Evolutionary conservation across 371 early-diverging fungal species (phyloP).

Genomic region (Globomyces sp.): DNA sequence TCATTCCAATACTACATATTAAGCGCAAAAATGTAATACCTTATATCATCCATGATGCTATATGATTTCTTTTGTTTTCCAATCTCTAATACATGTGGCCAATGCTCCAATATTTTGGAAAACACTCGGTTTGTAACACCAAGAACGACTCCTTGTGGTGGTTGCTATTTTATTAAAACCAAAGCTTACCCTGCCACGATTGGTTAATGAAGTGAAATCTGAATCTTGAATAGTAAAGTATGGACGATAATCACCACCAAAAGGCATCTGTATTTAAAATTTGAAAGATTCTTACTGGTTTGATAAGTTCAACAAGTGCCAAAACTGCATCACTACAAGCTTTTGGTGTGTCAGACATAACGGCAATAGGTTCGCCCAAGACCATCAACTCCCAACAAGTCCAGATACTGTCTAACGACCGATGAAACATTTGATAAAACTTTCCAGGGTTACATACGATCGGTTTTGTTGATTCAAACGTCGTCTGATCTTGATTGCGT

Average conservation of each 20-base stretch:
- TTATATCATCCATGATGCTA: too few species aligned
- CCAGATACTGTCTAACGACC: slow-evolving; percentile 81
- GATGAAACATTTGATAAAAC: slow-evolving; percentile 76
- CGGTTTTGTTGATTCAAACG: slow-evolving; percentile 14
- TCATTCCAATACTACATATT: too few species aligned
- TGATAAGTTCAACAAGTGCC: slow-evolving; percentile 85
- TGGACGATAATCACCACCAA: slow-evolving; percentile 93
- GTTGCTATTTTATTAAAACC: slow-evolving; percentile 19
- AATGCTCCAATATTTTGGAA: slow-evolving; percentile 80
- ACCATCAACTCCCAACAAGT: slow-evolving; percentile 92
- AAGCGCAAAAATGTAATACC: too few species aligned
- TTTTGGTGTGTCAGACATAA: slow-evolving; percentile 85
- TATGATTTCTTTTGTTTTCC: slow-evolving; percentile 29
- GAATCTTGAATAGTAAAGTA: slow-evolving; percentile 96
- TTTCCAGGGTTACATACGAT: slow-evolving; percentile 34
- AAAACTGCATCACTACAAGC: slow-evolving; percentile 82
- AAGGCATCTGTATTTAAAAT: slow-evolving; percentile 63
- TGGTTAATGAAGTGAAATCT: slow-evolving; percentile 77
- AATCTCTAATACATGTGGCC: slow-evolving; percentile 79
- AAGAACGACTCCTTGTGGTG: slow-evolving; percentile 75
- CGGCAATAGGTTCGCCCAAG: slow-evolving; percentile 88
- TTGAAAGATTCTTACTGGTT: slow-evolving; percentile 66
- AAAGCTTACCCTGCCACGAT: slow-evolving; percentile 53
- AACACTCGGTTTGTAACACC: slow-evolving; percentile 97
- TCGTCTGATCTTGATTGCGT: slow-evolving; percentile 6